phyloP scores from a whole-genome alignment of 768 basidiomycete species.

The Boletus rufocinnamomeus region DNA sequence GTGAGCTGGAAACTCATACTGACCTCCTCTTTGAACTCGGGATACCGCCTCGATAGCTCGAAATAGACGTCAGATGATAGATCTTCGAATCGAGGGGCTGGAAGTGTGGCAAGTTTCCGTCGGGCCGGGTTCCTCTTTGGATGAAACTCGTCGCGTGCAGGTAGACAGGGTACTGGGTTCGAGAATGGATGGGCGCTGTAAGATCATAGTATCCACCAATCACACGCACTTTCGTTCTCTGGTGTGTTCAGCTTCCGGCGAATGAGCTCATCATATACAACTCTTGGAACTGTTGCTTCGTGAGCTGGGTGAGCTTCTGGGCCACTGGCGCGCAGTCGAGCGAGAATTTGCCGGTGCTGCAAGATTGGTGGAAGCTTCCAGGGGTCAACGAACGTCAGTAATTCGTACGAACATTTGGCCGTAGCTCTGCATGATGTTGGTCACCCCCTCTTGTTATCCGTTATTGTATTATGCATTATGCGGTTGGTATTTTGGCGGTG shows the following conservation, averaged over 20 bases:
- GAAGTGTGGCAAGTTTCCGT: constrained; percentile 94
- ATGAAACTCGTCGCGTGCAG: constrained; percentile 92
- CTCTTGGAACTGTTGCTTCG: constrained; percentile 96
- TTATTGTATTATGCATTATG: too few species aligned
- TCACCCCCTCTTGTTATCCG: too few species aligned
- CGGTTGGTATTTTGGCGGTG: too few species aligned
- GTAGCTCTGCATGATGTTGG: too few species aligned
- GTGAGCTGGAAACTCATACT: constrained; percentile 22
- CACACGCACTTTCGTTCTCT: constrained; percentile 64
- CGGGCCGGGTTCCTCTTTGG: constrained; percentile 98
- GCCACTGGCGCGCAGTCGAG: constrained; percentile 75
- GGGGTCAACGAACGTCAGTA: not conserved
- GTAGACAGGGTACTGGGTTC: constrained; percentile 79
- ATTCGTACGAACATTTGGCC: constrained; percentile 58
- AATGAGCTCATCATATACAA: constrained; percentile 92
- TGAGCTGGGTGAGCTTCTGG: constrained; percentile 95
- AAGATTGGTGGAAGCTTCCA: not conserved
- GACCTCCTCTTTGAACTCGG: constrained; percentile 92
- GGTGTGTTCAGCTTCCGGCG: constrained; percentile 64
- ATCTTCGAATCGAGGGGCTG: constrained; percentile 87
- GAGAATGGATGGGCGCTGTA: constrained; percentile 13
- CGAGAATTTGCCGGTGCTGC: constrained; percentile 78
- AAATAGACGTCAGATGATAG: constrained; percentile 95
- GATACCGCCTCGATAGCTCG: constrained; percentile 89
- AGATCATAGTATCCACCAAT: constrained; percentile 7